Evolutionary conservation across 2,329 filamentous ascomycete genomes (phyloP).

Genomic region (Cytospora piceae): DNA sequence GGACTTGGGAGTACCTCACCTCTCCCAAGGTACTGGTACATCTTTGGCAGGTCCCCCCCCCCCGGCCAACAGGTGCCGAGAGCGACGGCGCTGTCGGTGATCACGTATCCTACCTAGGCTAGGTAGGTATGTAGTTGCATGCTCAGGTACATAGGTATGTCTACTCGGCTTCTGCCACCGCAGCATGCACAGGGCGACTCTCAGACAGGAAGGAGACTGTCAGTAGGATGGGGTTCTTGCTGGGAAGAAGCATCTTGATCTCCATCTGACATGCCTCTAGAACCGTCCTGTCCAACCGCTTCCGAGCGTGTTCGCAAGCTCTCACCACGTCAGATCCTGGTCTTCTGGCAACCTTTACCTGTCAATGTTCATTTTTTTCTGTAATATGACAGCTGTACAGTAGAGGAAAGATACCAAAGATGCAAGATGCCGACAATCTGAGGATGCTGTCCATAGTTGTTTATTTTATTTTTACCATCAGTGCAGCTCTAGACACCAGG

Average conservation of each 20-base stretch:
- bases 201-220: slow-evolving; percentile 5
- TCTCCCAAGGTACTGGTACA: background rate
- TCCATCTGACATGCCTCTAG: background rate
- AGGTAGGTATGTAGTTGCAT: no score
- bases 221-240: slow-evolving; percentile 8
- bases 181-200: slow-evolving; percentile 4
- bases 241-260: slow-evolving; percentile 11
- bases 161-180: slow-evolving; percentile 8
- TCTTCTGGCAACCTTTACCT: background rate
- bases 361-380: background rate
- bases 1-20: slow-evolving; percentile 2
- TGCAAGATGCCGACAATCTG: background rate
- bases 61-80: slow-evolving; percentile 13
- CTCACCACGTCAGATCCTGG: background rate
- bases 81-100: slow-evolving; percentile 1
- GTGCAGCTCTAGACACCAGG: background rate
- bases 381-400: background rate
- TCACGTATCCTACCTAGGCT: no score
- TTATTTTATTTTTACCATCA: background rate
- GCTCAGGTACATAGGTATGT: background rate
- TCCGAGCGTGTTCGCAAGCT: background rate
- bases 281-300: slow-evolving; percentile 3
- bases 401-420: background rate
- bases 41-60: background rate
- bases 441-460: slow-evolving; percentile 1